Evolutionary conservation across 2,329 filamentous ascomycete genomes (phyloP).

Genomic region (Hymenotorrendiella dingleyae): DNA sequence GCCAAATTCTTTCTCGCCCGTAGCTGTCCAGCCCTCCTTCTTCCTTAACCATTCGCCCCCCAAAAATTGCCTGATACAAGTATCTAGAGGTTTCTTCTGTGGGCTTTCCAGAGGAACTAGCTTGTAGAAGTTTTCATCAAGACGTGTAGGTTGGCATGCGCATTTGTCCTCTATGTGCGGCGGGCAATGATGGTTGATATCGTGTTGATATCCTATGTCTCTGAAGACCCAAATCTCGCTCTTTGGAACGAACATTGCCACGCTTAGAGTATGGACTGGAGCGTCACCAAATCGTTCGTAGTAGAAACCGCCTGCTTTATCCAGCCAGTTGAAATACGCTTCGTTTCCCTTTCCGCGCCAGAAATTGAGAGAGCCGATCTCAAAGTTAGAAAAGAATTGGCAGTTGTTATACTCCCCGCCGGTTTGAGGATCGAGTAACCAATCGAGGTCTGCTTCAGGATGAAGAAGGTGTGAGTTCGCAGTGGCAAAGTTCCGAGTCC

Average conservation of each 20-base stretch:
- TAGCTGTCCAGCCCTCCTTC: constrained; percentile 36
- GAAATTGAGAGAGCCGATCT: constrained; percentile 88
- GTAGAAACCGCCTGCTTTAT: constrained; percentile 90
- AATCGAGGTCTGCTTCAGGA: constrained; percentile 75
- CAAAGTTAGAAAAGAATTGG: constrained; percentile 99
- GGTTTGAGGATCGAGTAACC: constrained; percentile 73
- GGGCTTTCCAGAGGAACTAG: constrained; percentile 42
- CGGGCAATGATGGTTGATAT: constrained; percentile 38
- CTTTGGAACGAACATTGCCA: constrained; percentile 77
- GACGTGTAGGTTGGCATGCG: constrained; percentile 37
- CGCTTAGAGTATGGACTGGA: constrained; percentile 91
- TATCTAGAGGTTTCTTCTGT: constrained; percentile 40
- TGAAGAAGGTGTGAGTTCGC: constrained; percentile 80
- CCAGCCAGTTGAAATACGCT: constrained; percentile 84
- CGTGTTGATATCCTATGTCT: constrained; percentile 94
- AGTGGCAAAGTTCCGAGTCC: constrained; percentile 83
- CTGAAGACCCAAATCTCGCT: constrained; percentile 96
- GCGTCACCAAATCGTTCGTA: constrained; percentile 98
- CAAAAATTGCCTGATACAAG: constrained; percentile 41
- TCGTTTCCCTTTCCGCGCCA: constrained; percentile 78
- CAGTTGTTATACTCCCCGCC: constrained; percentile 92
- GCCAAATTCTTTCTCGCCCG: constrained; percentile 35
- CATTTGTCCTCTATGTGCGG: constrained; percentile 30
- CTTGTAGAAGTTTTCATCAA: constrained; percentile 42
- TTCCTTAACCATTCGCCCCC: constrained; percentile 39